These are phyloP conservation scores for Fusarium liriodendri DNA, from an alignment of 2,329 filamentous ascomycete species.

Conservation along the genomic window DNA sequence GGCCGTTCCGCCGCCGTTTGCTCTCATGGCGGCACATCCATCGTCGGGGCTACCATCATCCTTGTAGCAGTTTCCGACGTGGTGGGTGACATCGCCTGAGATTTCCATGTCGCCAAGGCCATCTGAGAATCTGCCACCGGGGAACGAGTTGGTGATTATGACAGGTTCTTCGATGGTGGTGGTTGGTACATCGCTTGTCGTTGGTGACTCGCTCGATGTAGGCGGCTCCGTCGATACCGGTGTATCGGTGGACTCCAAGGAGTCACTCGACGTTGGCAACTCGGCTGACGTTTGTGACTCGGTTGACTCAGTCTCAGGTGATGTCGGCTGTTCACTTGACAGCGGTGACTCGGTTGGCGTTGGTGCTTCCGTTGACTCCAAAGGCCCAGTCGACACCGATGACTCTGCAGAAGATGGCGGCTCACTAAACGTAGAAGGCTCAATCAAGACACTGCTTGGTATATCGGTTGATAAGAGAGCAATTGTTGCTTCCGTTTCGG, in stretches of 20 bases:
- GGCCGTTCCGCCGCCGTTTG: background rate
- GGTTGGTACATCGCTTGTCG: background rate
- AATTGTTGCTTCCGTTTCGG: background rate
- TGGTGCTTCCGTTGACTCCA: background rate
- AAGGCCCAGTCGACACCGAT: background rate
- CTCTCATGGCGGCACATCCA: constrained; percentile 17
- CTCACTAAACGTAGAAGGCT: background rate
- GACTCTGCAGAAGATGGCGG: background rate
- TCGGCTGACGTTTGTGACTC: background rate
- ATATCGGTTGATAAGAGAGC: background rate
- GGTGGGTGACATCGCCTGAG: background rate
- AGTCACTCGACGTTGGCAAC: background rate
- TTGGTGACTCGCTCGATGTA: background rate
- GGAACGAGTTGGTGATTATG: constrained; percentile 8
- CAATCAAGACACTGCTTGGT: background rate
- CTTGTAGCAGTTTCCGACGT: constrained; percentile 11
- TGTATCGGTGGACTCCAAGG: background rate
- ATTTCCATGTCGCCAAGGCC: background rate
- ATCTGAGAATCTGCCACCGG: constrained; percentile 8
- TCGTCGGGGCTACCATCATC: constrained; percentile 5
- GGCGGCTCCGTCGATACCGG: background rate
- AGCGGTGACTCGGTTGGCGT: background rate
- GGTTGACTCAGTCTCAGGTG: background rate
- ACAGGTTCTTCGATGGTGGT: background rate
- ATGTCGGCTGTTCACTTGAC: background rate